Base-by-base conservation (phyloP, 306 rosid species). In the Sicyos baderoa region DNA sequence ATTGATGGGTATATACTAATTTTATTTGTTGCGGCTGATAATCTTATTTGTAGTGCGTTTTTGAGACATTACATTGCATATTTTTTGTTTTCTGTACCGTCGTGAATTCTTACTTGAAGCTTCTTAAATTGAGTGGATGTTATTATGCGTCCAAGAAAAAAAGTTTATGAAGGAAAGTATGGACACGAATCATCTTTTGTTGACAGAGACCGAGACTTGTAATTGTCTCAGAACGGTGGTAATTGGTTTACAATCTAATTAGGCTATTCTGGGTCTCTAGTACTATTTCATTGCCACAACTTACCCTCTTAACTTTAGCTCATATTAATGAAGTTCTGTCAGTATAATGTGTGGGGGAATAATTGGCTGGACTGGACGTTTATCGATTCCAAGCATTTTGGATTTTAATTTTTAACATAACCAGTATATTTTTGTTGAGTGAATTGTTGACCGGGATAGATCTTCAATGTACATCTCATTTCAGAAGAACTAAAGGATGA, bases 401-500 rank as follows among this genome's bases (percentile, higher is more conserved):
- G 71, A 8, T 59, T 29, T 73, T 54, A 73, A 40, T 74, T 42
- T 53, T 77, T 75, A 45, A 63, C 16, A 67, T 62, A 32, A 27
- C 54, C 13, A 74, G 73, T 27, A 19, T 54, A 40, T 62, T 40
- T 68, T 5, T 47, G 4, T 40, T 25, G 47, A 32, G 11, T 54
- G 68, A 67, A 64, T 45, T 74, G 71, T 84, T 80, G 77, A 82
- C 77, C 63, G 17, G 76, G 87, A 65, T 79, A 42, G 73, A 78
- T 72, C 56, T 71, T 78, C 69, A 66, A 72, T 45, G 52, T 82
- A 49, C 68, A 71, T 82, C 65, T 85, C 50, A 73, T 83, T 83
- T 64, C 97, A 94, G 97, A 88, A 56, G 96, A 84, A 75, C 85
- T 83, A 80, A 94, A 85, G 76, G 96, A 90, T 22, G 97, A 86